phyloP scores from a whole-genome alignment of 2,329 filamentous ascomycete species.

The Colletotrichum plurivorum region DNA sequence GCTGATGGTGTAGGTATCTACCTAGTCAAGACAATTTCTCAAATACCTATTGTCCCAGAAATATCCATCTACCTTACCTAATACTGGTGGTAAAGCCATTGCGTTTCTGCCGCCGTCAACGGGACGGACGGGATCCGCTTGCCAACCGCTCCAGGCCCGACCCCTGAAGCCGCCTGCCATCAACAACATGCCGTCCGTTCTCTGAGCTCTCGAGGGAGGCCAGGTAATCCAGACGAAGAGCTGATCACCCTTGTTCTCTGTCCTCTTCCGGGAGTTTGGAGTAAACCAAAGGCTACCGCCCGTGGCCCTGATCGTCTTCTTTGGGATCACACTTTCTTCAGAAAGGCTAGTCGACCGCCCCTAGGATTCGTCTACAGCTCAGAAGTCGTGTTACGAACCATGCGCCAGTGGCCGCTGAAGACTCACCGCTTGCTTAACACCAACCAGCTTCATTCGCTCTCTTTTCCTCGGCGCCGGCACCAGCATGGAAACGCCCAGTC shows the following conservation, averaged over 20 bases:
- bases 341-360: too few species aligned
- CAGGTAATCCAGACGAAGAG: conserved; percentile 4
- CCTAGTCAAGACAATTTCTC: too few species aligned
- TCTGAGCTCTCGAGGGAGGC: not conserved
- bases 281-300: conserved; percentile 3
- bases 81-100: too few species aligned
- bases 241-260: not conserved
- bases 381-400: not conserved
- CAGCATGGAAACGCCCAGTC: conserved; percentile 13
- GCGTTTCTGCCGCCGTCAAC: too few species aligned
- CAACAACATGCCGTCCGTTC: conserved; percentile 1
- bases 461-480: not conserved
- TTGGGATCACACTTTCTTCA: not conserved
- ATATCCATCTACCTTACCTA: too few species aligned
- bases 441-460: conserved; percentile 2
- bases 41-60: too few species aligned
- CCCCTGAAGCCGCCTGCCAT: not conserved
- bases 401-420: not conserved
- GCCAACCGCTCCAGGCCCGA: conserved; percentile 11
- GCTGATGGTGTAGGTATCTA: too few species aligned
- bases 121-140: not conserved
- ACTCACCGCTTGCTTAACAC: conserved; percentile 22
- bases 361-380: not conserved
- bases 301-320: too few species aligned
- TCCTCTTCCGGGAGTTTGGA: not conserved